These are phyloP conservation scores for Sordaria brevicollis DNA, from an alignment of 495 filamentous ascomycete species.

Conservation along the genomic window DNA sequence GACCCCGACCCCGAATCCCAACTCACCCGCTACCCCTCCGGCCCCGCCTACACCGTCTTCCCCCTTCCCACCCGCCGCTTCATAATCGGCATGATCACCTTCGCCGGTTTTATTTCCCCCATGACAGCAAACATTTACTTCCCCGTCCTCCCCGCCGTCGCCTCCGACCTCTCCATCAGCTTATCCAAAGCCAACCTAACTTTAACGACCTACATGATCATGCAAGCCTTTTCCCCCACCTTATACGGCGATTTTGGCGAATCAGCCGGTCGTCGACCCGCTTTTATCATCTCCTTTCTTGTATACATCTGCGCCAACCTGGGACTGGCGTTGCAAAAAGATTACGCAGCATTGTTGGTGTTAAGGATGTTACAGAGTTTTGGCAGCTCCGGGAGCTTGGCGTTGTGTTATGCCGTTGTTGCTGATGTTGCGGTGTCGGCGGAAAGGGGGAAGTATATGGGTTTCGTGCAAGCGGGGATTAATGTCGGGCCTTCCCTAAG, in stretches of 20 bases:
- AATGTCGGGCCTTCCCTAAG: conserved; percentile 47
- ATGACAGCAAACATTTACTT: conserved; percentile 76
- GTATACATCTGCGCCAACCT: conserved; percentile 55
- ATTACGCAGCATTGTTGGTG: conserved; percentile 50
- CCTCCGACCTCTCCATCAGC: conserved; percentile 45
- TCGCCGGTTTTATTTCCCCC: conserved; percentile 59
- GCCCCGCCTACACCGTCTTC: conserved; percentile 47
- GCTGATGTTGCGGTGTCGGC: conserved; percentile 50
- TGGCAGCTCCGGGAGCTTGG: conserved; percentile 46
- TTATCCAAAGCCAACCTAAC: conserved; percentile 57
- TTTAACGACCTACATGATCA: conserved; percentile 54
- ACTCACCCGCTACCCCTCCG: conserved; percentile 25
- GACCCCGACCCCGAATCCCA: conserved; percentile 10
- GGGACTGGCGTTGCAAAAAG: conserved; percentile 49
- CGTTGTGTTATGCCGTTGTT: conserved; percentile 50
- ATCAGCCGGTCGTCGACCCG: conserved; percentile 45
- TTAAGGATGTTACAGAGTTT: conserved; percentile 53
- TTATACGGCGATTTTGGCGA: conserved; percentile 54
- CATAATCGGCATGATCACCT: conserved; percentile 56
- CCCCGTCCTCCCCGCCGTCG: conserved; percentile 52
- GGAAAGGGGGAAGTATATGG: conserved; percentile 53
- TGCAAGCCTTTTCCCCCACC: conserved; percentile 49
- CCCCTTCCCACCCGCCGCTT: conserved; percentile 43
- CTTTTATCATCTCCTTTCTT: conserved; percentile 46
- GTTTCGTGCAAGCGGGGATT: conserved; percentile 38